Conservation (phyloP, 1,284 basidiomycete genomes). For the Mrakiaceae sp. region DNA sequence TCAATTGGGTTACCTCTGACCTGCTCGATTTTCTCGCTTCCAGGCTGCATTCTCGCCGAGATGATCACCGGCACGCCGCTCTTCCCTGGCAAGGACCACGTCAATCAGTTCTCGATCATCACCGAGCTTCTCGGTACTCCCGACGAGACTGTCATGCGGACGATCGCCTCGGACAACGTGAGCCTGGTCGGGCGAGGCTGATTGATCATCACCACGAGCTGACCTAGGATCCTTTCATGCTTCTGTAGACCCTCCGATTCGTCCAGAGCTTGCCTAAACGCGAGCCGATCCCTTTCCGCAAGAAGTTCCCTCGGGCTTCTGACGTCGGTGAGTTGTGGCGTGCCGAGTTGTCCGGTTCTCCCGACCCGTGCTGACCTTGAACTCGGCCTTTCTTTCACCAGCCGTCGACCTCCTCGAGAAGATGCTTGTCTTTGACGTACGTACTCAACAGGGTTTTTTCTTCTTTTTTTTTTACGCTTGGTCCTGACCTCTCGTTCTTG, state of each 20-base stretch:
- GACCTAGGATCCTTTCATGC: not conserved
- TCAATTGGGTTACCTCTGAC: constrained; percentile 97
- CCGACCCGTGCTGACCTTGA: not conserved
- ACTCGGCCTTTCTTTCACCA: constrained; percentile 76
- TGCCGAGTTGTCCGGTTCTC: not conserved
- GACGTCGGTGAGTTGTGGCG: constrained; percentile 51
- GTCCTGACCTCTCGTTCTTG: no score
- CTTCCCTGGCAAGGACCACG: constrained; percentile 94
- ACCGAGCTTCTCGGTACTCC: constrained; percentile 95
- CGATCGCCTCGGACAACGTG: constrained; percentile 69
- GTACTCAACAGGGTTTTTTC: no score
- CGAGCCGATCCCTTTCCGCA: constrained; percentile 83
- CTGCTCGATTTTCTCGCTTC: constrained; percentile 99
- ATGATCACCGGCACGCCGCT: constrained; percentile 82
- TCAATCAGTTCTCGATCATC: constrained; percentile 99
- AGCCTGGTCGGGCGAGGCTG: constrained; percentile 23
- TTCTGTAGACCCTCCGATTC: constrained; percentile 76
- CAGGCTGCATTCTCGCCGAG: constrained; percentile 90
- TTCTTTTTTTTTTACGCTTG: no score
- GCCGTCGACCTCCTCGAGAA: constrained; percentile 95
- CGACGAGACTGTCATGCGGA: constrained; percentile 97
- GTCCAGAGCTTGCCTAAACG: constrained; percentile 97
- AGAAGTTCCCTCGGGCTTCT: constrained; percentile 84
- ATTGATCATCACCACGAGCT: not conserved
- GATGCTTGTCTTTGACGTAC: constrained; percentile 88